Conservation (phyloP, 371 early-diverging fungal species). For the Apophysomyces ossiformis region DNA sequence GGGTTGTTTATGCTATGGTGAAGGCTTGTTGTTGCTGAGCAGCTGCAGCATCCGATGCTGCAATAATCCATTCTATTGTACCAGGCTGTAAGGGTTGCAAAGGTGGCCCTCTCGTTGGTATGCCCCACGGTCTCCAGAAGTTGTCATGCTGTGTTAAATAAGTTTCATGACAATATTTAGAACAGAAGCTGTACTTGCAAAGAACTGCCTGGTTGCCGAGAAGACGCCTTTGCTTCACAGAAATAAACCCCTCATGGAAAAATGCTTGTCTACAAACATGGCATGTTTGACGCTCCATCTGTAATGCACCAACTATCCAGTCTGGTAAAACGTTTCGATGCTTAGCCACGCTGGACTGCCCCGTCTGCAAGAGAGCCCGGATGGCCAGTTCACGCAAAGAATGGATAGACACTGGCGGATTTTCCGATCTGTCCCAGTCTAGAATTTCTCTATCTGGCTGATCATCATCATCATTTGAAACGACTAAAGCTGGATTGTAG, state of each 20-base stretch:
- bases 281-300: constrained; percentile 42
- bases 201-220: constrained; percentile 64
- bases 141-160: too few relatives aligned
- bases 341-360: neutral
- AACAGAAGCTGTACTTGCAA: constrained; percentile 60
- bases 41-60: neutral
- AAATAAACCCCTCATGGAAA: constrained; percentile 66
- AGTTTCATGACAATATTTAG: constrained; percentile 7
- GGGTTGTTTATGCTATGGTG: too few relatives aligned
- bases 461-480: too few relatives aligned
- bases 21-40: neutral
- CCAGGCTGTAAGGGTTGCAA: neutral
- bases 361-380: constrained; percentile 24
- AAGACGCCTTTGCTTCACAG: constrained; percentile 63
- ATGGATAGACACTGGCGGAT: constrained; percentile 19
- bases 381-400: constrained; percentile 41
- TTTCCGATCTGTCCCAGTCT: too few relatives aligned
- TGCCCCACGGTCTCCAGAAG: too few relatives aligned
- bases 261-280: constrained; percentile 54
- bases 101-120: neutral
- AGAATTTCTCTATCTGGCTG: neutral
- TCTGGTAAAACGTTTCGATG: neutral
- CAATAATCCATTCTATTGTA: neutral
- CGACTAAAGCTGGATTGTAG: constrained; percentile 59
- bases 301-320: constrained; percentile 1